These are phyloP conservation scores for Powellomyces hirtus DNA, from an alignment of 192 early-diverging fungal genomes.

Conservation along the genomic window DNA sequence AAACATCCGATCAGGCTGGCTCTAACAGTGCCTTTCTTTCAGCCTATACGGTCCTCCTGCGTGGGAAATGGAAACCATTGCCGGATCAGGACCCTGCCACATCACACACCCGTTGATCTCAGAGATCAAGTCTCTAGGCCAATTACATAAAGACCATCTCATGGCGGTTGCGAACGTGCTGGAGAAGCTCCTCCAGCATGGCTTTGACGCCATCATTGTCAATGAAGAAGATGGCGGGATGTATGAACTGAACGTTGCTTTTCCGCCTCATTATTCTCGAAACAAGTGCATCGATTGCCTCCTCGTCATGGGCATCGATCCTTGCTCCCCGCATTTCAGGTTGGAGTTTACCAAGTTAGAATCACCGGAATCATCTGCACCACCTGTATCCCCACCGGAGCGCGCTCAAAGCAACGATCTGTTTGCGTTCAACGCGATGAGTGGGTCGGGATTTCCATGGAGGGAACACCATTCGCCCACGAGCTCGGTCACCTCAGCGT, in stretches of 20 bases:
- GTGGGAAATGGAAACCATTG: conserved; percentile 25
- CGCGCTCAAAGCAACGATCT: too few species aligned
- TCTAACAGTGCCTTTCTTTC: not conserved
- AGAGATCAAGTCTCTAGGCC: conserved; percentile 12
- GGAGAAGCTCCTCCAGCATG: conserved; percentile 4
- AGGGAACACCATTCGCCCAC: too few species aligned
- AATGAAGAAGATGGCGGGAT: conserved; percentile 6
- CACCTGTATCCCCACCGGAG: too few species aligned
- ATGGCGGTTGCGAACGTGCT: conserved; percentile 1
- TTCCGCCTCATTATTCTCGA: not conserved
- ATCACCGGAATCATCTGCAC: too few species aligned
- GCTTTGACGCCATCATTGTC: conserved; percentile 1
- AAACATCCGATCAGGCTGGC: too few species aligned
- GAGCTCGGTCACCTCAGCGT: too few species aligned
- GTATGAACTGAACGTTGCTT: conserved; percentile 15
- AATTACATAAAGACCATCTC: conserved; percentile 13
- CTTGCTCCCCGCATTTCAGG: conserved; percentile 18
- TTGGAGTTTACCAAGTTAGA: too few species aligned
- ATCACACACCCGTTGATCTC: not conserved
- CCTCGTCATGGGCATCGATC: conserved; percentile 26
- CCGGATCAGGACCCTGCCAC: not conserved
- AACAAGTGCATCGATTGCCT: conserved; percentile 5
- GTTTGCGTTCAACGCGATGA: too few species aligned
- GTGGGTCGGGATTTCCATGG: too few species aligned
- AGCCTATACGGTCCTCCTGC: conserved; percentile 24